Evolutionary conservation across 352 stramenopile species (phyloP).

Genomic region (Globisporangium emineosum): DNA sequence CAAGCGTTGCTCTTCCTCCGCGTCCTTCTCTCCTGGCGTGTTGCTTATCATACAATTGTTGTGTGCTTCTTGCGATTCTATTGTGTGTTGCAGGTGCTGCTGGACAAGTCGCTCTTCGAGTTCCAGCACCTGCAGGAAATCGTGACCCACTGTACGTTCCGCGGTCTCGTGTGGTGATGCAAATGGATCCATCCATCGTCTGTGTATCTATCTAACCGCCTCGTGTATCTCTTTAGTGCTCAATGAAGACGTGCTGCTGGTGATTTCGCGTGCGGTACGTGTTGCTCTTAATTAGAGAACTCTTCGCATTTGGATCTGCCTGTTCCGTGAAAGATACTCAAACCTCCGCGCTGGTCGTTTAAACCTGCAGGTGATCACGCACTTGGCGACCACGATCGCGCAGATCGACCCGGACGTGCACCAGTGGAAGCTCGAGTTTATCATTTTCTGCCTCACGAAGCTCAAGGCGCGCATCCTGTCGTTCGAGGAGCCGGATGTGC

Average conservation of each 20-base stretch:
- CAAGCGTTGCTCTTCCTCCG: not conserved
- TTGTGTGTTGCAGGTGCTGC: constrained; percentile 26
- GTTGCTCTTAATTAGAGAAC: not conserved
- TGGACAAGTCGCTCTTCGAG: constrained; percentile 51
- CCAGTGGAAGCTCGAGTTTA: constrained; percentile 77
- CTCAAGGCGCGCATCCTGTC: constrained; percentile 81
- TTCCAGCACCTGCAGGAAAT: constrained; percentile 48
- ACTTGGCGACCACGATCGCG: constrained; percentile 54
- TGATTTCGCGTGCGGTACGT: constrained; percentile 69
- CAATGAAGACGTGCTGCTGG: constrained; percentile 72
- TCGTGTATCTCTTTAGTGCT: constrained; percentile 35
- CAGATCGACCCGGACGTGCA: constrained; percentile 59
- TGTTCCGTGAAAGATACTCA: not conserved
- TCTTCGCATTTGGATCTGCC: no score
- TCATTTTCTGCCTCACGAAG: constrained; percentile 66
- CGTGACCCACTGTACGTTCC: constrained; percentile 53
- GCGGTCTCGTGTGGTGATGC: not conserved
- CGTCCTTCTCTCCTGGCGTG: not conserved
- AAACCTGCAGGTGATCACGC: constrained; percentile 55
- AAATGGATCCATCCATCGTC: not conserved
- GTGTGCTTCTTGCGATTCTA: not conserved
- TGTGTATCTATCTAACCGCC: not conserved
- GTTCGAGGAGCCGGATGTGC: constrained; percentile 85
- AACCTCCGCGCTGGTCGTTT: not conserved
- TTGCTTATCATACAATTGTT: not conserved